Evolutionary conservation across 257 asterid species (phyloP).

Genomic region (Salvia rosmarinus): DNA sequence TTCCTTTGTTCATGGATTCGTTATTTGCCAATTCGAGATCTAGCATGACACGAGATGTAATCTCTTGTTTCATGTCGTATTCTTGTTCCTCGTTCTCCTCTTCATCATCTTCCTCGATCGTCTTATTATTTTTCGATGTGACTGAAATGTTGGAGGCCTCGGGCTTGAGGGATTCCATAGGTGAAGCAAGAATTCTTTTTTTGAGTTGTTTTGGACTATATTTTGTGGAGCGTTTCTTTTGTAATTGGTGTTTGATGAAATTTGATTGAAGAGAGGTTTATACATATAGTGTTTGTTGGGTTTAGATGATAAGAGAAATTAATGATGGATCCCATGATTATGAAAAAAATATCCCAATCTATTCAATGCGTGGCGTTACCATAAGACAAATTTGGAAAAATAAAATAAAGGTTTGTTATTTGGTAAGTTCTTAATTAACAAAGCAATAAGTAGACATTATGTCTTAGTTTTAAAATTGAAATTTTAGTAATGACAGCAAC

Average conservation of each 20-base stretch:
- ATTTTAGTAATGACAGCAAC: slow-evolving; percentile 28
- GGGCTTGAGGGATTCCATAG: slow-evolving; percentile 44
- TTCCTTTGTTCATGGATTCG: slow-evolving; percentile 24
- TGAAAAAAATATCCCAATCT: slow-evolving; percentile 47
- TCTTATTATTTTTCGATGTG: slow-evolving; percentile 34
- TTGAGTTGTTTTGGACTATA: neutral
- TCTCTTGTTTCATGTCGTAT: slow-evolving; percentile 23
- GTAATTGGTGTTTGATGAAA: neutral
- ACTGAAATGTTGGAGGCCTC: slow-evolving; percentile 53
- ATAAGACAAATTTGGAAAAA: slow-evolving; percentile 24
- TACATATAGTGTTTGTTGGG: neutral
- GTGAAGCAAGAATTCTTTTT: neutral
- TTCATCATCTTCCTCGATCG: slow-evolving; percentile 28
- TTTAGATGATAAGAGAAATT: slow-evolving; percentile 30
- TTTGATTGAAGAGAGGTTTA: slow-evolving; percentile 3
- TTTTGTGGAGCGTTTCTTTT: too few species aligned
- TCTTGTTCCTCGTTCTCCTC: slow-evolving; percentile 24
- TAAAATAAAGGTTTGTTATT: slow-evolving; percentile 7
- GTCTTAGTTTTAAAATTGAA: slow-evolving; percentile 35
- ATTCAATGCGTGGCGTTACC: slow-evolving; percentile 45
- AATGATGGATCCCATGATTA: slow-evolving; percentile 43
- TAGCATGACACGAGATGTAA: slow-evolving; percentile 24
- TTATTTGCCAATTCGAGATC: slow-evolving; percentile 46
- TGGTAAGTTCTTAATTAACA: slow-evolving; percentile 32
- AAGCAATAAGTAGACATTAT: slow-evolving; percentile 39